Evolutionary conservation across 2,329 filamentous ascomycete species (phyloP), one percentile per base, ranked within the genome.

Genomic region (Aspergillus ochraceoroseus): DNA sequence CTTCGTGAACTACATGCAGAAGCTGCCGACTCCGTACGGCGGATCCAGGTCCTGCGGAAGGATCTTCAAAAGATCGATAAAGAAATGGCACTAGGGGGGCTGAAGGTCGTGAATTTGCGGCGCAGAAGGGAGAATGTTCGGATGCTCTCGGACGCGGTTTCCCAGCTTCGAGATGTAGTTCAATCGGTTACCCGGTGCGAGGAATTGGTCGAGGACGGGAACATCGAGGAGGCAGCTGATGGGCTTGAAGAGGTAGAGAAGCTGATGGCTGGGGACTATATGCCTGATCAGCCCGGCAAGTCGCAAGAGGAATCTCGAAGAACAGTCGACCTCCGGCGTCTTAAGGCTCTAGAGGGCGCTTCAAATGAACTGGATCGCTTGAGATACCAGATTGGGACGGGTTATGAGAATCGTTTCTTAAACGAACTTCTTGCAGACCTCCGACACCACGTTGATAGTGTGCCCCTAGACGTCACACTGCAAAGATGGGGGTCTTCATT

Each of bases 1-100:
- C 70, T 98, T 22, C 84, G 87, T 51, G 87, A 95, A 59, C 71
- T 98, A 7, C 90, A 98, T 61, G 83, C 83, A 0, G 92, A 98
- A 64, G 89, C 92, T 5, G 84, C 88, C 7, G 86, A 94, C 42
- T 96, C 90, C 2, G 89, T 98, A 2, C 75, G 83, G 6, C 81
- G 85, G 46, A 98, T 98, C 44, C 87, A 88, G 58, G 74, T 76
- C 0, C 63, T 98, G 27, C 76, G 92, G 43, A 78, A 80, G 53
- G 90, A 96, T 57, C 70, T 98, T 0, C 75, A 82, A 43, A 80
- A 79, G 26, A 73, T 98, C 4, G 92, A 98, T 58, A 75, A 84
- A 41, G 87, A 95, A 53, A 87, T 96, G 64, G 90, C 88, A 1
- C 70, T 87, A 2, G 86, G 81, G 19, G 92, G 92, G 0, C 64